Conservation (phyloP, 768 basidiomycete species). For the Cystofilobasidium ferigula region DNA sequence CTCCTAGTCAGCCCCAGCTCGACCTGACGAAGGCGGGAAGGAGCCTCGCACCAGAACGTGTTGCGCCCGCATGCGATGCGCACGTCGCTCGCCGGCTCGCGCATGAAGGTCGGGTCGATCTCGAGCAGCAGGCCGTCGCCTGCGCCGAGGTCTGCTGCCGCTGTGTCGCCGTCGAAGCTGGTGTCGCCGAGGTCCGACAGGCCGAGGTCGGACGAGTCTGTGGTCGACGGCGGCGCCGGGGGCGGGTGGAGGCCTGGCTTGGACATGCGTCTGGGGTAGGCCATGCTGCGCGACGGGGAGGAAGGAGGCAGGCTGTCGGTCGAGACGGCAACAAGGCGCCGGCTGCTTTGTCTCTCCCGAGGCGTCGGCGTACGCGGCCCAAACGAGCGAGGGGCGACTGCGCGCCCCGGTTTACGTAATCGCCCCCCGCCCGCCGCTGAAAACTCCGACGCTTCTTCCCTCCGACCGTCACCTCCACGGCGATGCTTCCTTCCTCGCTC, state of each 20-base stretch:
- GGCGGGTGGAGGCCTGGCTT: neutral
- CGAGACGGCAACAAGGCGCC: too few species aligned
- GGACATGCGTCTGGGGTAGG: neutral
- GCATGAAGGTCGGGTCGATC: neutral
- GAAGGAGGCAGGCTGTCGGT: too few species aligned
- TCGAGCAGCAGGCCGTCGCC: neutral
- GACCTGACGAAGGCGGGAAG: neutral
- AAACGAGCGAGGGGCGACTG: too few species aligned
- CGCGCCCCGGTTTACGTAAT: too few species aligned
- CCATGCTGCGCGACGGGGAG: too few species aligned
- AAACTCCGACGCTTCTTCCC: too few species aligned
- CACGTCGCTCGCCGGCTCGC: neutral
- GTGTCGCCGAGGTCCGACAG: neutral
- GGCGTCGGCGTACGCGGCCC: too few species aligned
- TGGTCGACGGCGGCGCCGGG: neutral
- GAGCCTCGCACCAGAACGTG: neutral
- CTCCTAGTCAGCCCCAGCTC: neutral
- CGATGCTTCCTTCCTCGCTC: too few species aligned
- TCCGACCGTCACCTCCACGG: too few species aligned
- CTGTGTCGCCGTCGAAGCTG: neutral
- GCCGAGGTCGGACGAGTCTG: neutral
- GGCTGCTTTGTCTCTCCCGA: too few species aligned
- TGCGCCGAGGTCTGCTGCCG: too few species aligned
- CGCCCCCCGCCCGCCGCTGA: too few species aligned
- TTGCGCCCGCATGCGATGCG: neutral